Evolutionary conservation across 2,329 filamentous ascomycete species (phyloP).

Genomic region (Cephalotrichum gorgonifer): DNA sequence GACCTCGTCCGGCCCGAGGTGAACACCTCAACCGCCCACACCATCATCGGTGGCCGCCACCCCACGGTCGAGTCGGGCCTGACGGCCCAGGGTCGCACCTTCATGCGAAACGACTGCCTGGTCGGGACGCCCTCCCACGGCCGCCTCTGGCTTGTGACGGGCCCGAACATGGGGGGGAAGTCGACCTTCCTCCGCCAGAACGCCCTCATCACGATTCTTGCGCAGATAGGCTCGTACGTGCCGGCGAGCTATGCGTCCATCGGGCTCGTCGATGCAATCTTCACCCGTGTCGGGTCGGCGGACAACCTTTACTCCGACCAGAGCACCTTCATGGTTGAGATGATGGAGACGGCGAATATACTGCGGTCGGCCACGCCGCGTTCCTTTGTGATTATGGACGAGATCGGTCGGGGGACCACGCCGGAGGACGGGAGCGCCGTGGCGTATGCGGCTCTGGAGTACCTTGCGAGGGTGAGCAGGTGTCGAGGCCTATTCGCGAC

Average conservation of each 20-base stretch:
- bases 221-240: constrained; percentile 87
- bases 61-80: constrained; percentile 85
- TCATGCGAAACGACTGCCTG: constrained; percentile 78
- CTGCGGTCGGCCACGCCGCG: constrained; percentile 71
- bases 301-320: constrained; percentile 93
- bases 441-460: constrained; percentile 77
- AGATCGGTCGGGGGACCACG: constrained; percentile 89
- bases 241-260: constrained; percentile 79
- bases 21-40: constrained; percentile 54
- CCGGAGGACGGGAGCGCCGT: constrained; percentile 86
- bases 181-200: constrained; percentile 94
- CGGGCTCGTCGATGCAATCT: constrained; percentile 91
- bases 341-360: constrained; percentile 92
- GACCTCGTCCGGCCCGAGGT: constrained; percentile 64
- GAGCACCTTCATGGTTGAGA: constrained; percentile 99
- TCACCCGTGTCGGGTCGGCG: constrained; percentile 84
- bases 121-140: constrained; percentile 59
- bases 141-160: constrained; percentile 56
- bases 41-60: constrained; percentile 78
- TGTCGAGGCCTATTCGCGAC: constrained; percentile 86
- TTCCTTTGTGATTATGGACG: constrained; percentile 96
- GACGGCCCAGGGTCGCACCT: constrained; percentile 65
- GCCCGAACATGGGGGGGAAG: constrained; percentile 99
- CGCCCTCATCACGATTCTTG: constrained; percentile 85
- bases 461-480: constrained; percentile 67